Evolutionary conservation across 2,329 filamentous ascomycete species (phyloP), one percentile per base, ranked within the genome.

Genomic region (Penicillium polonicum): DNA sequence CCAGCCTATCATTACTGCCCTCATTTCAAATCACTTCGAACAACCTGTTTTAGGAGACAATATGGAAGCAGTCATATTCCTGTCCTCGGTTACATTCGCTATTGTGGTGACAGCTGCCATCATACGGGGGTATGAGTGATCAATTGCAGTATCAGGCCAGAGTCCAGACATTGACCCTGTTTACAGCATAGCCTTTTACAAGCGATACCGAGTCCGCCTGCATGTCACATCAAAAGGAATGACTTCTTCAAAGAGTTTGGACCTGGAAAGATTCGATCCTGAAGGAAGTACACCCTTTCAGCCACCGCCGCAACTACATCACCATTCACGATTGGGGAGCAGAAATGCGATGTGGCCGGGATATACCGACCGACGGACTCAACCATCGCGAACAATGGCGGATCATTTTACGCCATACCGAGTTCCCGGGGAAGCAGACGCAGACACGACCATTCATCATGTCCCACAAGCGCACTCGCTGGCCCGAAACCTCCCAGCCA

Each of bases 11-110:
- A 39, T 45, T 39, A 39, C 27, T 43, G n/a, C 17, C 17, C 13
- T 43, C 29, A 21, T 45, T 42, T 39, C 12, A 5, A 41, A 27
- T 13, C 15, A 25, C 43, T 29, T 39, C 10, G 4, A 29, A 25
- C 17, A 25, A 13, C 49, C 36, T 17, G 9, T 5, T 5, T 13
- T 3, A 0, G 19, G 29, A 31, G 17, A 41, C 7, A n/a, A 29
- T 3, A 57, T 60, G 59, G 49, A 65, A 45, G 62, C 55, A 21
- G 35, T 65, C 35, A 52, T 60, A 10, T 46, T 62, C 29, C 36
- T 66, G 27, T 46, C 55, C 6, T 51, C 58, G 3, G 23, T 61
- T 17, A 65, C 57, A 2, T 64, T 61, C 25, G 6, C 60, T 21
- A 36, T 65, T 39, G 58, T 54, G 27, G 33, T 61, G 15, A 50